Percentiles rank a stretch among this genome's conserved stretches.
phyloP scores from a whole-genome alignment of 768 basidiomycete genomes.

The Lactarius hatsudake region DNA sequence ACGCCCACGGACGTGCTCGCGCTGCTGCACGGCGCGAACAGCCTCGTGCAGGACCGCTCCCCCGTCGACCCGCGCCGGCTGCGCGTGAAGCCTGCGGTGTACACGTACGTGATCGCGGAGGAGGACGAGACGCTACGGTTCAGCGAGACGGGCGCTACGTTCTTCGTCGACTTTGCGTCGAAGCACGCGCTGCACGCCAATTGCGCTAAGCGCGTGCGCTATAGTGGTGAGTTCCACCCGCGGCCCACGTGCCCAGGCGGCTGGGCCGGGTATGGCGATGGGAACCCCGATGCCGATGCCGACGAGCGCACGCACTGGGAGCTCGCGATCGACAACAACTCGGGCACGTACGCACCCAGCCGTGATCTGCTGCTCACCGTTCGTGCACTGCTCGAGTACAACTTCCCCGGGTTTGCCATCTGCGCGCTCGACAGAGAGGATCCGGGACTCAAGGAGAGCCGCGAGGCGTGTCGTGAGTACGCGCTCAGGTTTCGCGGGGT shows the following conservation, averaged over 20 bases:
- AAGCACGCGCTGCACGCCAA: slow-evolving; percentile 86
- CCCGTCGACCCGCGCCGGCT: slow-evolving; percentile 62
- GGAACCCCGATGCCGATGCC: slow-evolving; percentile 50
- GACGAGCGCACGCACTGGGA: slow-evolving; percentile 53
- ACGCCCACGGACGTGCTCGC: slow-evolving; percentile 45
- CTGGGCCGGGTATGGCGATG: slow-evolving; percentile 61
- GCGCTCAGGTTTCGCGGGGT: slow-evolving; percentile 60
- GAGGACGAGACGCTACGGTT: slow-evolving; percentile 78
- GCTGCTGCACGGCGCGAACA: slow-evolving; percentile 47
- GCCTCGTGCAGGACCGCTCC: slow-evolving; percentile 1
- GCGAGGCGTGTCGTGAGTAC: slow-evolving; percentile 66
- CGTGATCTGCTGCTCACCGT: slow-evolving; percentile 56
- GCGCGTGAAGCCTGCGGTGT: slow-evolving; percentile 76
- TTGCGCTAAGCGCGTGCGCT: slow-evolving; percentile 63
- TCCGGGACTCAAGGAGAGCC: slow-evolving; percentile 52
- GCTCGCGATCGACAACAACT: slow-evolving; percentile 82
- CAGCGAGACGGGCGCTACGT: slow-evolving; percentile 83
- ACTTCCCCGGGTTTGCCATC: slow-evolving; percentile 65
- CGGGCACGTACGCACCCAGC: slow-evolving; percentile 82
- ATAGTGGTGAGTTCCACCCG: slow-evolving; percentile 78
- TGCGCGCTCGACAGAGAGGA: slow-evolving; percentile 55
- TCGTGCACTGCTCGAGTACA: slow-evolving; percentile 62
- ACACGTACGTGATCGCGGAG: slow-evolving; percentile 79
- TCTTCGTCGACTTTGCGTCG: slow-evolving; percentile 82
- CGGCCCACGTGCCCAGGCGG: slow-evolving; percentile 55